Evolutionary conservation across 2,329 filamentous ascomycete genomes (phyloP).

Genomic region (Colletotrichum sp.): DNA sequence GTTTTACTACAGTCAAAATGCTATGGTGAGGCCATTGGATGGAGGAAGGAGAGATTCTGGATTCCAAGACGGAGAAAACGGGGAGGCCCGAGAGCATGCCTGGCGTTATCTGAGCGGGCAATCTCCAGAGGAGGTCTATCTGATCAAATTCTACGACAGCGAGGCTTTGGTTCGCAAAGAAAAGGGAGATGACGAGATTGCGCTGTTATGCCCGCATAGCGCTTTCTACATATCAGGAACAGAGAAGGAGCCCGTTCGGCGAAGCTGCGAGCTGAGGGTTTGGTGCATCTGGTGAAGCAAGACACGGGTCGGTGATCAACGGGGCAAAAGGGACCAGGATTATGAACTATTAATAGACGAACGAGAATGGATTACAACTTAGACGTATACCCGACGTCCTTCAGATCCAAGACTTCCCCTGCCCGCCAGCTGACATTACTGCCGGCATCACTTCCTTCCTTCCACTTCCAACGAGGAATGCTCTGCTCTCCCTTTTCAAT

Average conservation of each 20-base stretch:
- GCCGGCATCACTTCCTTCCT: conserved; percentile 32
- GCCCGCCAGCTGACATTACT: conserved; percentile 38
- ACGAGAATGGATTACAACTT: not conserved
- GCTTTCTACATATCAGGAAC: not conserved
- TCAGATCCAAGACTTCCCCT: conserved; percentile 30
- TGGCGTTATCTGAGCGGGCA: conserved; percentile 9
- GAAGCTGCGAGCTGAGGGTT: conserved; percentile 2
- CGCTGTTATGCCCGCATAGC: not conserved
- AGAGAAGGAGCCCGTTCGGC: not conserved
- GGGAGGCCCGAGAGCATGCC: not conserved
- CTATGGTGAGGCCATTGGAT: not conserved
- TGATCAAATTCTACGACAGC: conserved; percentile 4
- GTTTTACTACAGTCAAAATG: conserved; percentile 10
- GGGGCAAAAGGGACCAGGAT: not conserved
- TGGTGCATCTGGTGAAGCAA: conserved; percentile 3
- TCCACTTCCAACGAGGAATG: conserved; percentile 56
- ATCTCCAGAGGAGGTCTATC: not conserved
- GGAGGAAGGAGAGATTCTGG: not conserved
- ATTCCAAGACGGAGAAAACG: not conserved
- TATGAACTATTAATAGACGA: not conserved
- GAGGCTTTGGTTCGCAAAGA: conserved; percentile 2
- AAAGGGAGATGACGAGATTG: not conserved
- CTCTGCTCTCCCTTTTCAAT: conserved; percentile 48
- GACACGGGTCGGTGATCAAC: not conserved
- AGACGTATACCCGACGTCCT: not conserved